A percentile compares a stretch with the other conserved stretches of the same genome.
Evolutionary conservation across 2,329 filamentous ascomycete species (phyloP).

Genomic region (Xylaria sp.): DNA sequence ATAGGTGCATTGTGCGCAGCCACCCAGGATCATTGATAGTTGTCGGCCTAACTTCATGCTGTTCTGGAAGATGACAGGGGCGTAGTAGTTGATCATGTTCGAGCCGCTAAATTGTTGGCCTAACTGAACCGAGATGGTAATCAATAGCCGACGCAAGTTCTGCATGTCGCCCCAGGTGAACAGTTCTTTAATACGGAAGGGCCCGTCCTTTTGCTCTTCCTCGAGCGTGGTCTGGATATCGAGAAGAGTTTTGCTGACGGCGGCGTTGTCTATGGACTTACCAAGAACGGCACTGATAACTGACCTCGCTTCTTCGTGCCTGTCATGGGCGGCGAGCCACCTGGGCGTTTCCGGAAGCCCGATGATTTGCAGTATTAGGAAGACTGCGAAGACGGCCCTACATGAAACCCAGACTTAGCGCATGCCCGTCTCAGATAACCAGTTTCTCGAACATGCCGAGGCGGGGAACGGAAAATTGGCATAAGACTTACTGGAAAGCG

Average conservation of each 20-base stretch:
- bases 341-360: conserved; percentile 44
- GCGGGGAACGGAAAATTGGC: background rate
- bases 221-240: conserved; percentile 25
- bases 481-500: conserved; percentile 37
- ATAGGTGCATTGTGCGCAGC: conserved; percentile 44
- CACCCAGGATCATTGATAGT: conserved; percentile 56
- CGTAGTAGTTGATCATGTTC: conserved; percentile 40
- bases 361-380: conserved; percentile 40
- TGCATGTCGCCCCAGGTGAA: conserved; percentile 28
- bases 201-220: conserved; percentile 24
- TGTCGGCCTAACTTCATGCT: conserved; percentile 46
- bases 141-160: conserved; percentile 31
- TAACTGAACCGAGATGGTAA: conserved; percentile 33
- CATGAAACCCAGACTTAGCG: background rate
- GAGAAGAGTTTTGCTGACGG: conserved; percentile 12
- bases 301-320: conserved; percentile 34
- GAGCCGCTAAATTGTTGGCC: conserved; percentile 35
- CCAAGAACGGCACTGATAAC: conserved; percentile 24
- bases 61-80: conserved; percentile 42
- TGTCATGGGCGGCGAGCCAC: conserved; percentile 39
- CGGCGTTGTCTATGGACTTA: conserved; percentile 22
- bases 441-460: background rate
- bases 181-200: conserved; percentile 28
- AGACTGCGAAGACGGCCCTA: conserved; percentile 40
- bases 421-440: background rate